A percentile compares a stretch with the other conserved stretches of the same genome.
Conservation (phyloP, 2,329 filamentous ascomycete species). For the Apiospora kogelbergensis region DNA sequence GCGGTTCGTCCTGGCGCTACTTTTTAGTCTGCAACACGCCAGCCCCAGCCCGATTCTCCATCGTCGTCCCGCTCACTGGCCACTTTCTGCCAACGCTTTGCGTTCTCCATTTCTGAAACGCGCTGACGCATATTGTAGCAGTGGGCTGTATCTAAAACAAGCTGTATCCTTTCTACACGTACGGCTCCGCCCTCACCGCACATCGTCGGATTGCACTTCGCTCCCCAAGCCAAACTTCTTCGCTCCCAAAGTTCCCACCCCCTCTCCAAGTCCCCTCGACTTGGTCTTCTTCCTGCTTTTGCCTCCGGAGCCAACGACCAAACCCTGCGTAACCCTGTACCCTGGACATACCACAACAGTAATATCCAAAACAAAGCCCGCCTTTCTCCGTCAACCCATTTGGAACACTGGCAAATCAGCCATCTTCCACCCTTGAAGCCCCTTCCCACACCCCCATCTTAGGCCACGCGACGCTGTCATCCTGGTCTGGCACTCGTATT, state of each 20-base stretch:
- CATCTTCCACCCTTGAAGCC: neutral
- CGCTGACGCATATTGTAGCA: constrained; percentile 10
- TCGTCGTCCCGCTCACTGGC: neutral
- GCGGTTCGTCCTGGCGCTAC: neutral
- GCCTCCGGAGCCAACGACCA: neutral
- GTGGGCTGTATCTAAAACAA: constrained; percentile 12
- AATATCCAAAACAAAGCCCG: constrained; percentile 8
- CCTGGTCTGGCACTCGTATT: constrained; percentile 1
- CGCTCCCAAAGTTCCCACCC: neutral
- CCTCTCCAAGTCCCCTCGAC: neutral
- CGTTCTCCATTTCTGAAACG: constrained; percentile 7
- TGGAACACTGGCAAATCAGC: constrained; percentile 8
- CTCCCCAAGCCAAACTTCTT: no score
- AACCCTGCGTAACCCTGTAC: constrained; percentile 1
- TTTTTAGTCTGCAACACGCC: constrained; percentile 1
- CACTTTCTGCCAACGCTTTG: constrained; percentile 8
- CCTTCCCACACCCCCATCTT: constrained; percentile 6
- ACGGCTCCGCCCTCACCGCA: neutral
- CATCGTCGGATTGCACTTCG: neutral
- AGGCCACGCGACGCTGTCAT: constrained; percentile 7
- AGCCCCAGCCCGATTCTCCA: constrained; percentile 1
- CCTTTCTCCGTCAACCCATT: constrained; percentile 3
- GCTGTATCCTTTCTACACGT: neutral
- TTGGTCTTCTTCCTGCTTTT: constrained; percentile 3
- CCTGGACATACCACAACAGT: constrained; percentile 8